Evolutionary conservation across 148 eudicot genomes (phyloP), one percentile per base, ranked within the genome.

Genomic region (Polygonum maritimum): DNA sequence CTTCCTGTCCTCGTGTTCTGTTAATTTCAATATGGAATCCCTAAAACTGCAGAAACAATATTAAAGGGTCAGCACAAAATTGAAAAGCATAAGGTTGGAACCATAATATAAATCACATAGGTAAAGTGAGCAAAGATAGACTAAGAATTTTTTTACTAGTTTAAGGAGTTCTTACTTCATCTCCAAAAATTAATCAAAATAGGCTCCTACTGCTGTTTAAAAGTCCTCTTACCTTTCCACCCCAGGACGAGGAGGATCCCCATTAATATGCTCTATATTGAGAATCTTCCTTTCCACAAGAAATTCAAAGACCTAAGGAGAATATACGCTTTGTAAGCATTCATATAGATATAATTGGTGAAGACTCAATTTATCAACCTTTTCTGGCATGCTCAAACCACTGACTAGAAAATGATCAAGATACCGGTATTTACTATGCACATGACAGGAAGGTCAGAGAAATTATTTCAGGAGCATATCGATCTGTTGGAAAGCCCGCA

Each of bases 1-100:
- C 98, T 91, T 89, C 71, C 82, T 90, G 91, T 94, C 97, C 8
- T 77, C 81, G 76, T 94, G 98, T 48, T 91, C 93, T n/a, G 98
- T 87, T 74, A 94, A 80, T n/a, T 78, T 57, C 85, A 94, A 83
- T 62, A 94, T 90, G n/a, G 98, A 94, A 48, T 87, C 95, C 85
- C 86, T 86, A 80, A 94, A 91, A 79, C 97, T 94, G 98, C 90
- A 90, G 36, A 69, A 57, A 58, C 38, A 72, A 6, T 41, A 47
- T 40, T 51, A 67, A 40, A 69, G 19, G 51, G 58, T 71, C 26
- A 21, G 49, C 16, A 48, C 48, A 75, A 21, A 4, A 57, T 22
- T 48, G 45, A 41, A 58, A 36, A 16, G 3, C 39, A 69, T 19
- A 52, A 13, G 7, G 15, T 7, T 18, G 11, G n/a, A 39, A 14